Evolutionary conservation across 2,329 filamentous ascomycete species (phyloP), one percentile per base, ranked within the genome.

Genomic region (Ambrosiella beaveri): DNA sequence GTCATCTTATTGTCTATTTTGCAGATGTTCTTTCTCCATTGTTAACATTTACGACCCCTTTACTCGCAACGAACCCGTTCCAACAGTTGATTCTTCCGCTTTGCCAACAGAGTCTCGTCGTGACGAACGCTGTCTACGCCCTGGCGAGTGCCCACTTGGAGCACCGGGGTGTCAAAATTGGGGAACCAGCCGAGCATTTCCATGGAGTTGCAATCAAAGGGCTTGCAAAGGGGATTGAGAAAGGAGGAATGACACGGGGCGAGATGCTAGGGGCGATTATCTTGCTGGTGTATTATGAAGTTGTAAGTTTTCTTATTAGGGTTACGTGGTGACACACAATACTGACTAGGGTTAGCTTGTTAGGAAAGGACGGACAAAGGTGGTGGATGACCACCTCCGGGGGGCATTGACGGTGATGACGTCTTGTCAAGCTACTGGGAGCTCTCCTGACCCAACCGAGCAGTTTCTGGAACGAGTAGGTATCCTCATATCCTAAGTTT

Each of bases 51-150:
- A 83, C 65, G 79, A 83, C 62, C 72, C 73, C 3, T 79, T 78
- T 27, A 4, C 27, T 27, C 3, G 3, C 27, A 27, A 27, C 27
- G 17, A 83, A 83, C 61, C 79, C 80, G 0, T 83, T 83, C 64
- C 77, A 80, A 62, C 78, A 81, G 63, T 70, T 82, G 12, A 76
- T 83, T 7, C 68, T 83, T n/a, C 80, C 80, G 1, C 69, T 84
- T 44, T 79, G 77, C 2, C 71, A 75, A 54, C 71, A 66, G 49
- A 80, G 77, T 64, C 71, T 71, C 0, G 75, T 79, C 1, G 75
- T 95, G 3, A 85, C 86, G 68, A 88, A 93, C 65, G 88, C 89
- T 8, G 85, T 96, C 61, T 89, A 87, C 60, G 88, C 89, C 0
- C 73, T 96, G 7, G 81, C 88, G 0, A 86, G 85, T 59, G 91